Conservation (phyloP, 73 alveolate species). For the Paramecium pentaurelia region DNA sequence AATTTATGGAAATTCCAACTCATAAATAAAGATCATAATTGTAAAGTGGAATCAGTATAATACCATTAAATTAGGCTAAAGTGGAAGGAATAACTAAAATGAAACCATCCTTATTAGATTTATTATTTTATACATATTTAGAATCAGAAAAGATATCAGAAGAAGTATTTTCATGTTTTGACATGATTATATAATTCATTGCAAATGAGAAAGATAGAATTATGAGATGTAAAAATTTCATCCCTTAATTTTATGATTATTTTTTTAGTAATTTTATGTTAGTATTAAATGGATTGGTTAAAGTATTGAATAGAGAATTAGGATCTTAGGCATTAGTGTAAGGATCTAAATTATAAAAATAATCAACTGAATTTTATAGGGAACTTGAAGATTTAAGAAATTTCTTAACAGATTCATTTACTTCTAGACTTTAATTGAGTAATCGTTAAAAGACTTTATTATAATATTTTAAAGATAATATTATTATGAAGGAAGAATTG, state of each 20-base stretch:
- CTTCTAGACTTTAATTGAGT: not conserved
- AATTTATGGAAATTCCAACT: not conserved
- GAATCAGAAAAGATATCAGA: conserved; percentile 62
- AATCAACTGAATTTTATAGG: not conserved
- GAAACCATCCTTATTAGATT: conserved; percentile 42
- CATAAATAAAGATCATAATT: not conserved
- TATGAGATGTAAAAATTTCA: not conserved
- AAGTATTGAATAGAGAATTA: conserved; percentile 37
- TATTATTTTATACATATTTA: conserved; percentile 45
- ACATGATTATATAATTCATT: not conserved
- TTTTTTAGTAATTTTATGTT: conserved; percentile 33
- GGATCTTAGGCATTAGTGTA: not conserved
- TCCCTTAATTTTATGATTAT: conserved; percentile 29
- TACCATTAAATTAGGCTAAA: not conserved
- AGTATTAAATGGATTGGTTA: conserved; percentile 21
- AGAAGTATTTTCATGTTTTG: conserved; percentile 45
- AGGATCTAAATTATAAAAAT: not conserved
- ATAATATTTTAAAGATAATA: not conserved
- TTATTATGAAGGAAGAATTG: conserved; percentile 27
- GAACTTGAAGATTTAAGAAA: conserved; percentile 8
- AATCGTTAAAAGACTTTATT: not conserved
- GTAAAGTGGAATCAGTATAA: not conserved
- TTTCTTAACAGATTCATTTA: not conserved
- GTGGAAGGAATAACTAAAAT: not conserved
- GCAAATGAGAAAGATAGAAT: conserved; percentile 40